Conservation (phyloP, 148 eudicot species). For the Nepenthes mirabilis region DNA sequence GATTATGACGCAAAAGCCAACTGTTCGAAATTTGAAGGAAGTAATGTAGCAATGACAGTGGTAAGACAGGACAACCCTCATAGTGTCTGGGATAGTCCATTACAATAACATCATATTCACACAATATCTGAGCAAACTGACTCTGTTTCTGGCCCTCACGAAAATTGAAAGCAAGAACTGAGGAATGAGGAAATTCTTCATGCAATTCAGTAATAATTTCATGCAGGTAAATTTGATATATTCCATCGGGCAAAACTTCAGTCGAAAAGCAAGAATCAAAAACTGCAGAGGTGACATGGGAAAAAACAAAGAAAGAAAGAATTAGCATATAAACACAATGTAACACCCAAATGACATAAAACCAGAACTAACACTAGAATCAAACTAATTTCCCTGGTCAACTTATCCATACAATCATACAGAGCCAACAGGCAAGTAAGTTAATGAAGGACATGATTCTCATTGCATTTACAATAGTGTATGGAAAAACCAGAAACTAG, state of each 20-base stretch:
- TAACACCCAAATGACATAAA: background rate
- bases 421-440: too few species aligned
- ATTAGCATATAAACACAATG: slow-evolving; percentile 6
- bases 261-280: slow-evolving; percentile 98
- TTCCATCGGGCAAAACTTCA: slow-evolving; percentile 81
- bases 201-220: slow-evolving; percentile 76
- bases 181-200: slow-evolving; percentile 77
- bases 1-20: slow-evolving; percentile 76
- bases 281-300: slow-evolving; percentile 39
- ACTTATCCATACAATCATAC: too few species aligned
- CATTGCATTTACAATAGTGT: too few species aligned
- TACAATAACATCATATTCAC: slow-evolving; percentile 86
- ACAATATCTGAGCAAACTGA: slow-evolving; percentile 77
- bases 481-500: too few species aligned
- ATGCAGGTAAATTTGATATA: slow-evolving; percentile 84
- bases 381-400: too few species aligned
- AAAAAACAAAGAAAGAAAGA: slow-evolving; percentile 2
- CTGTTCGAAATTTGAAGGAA: slow-evolving; percentile 83
- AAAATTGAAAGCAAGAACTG: slow-evolving; percentile 94
- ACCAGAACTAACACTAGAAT: background rate
- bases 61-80: slow-evolving; percentile 93
- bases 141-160: slow-evolving; percentile 97
- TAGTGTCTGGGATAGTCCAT: slow-evolving; percentile 96
- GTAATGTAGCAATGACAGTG: slow-evolving; percentile 83
- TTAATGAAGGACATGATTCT: too few species aligned